These are phyloP conservation scores for Marchantia polymorpha DNA, from an alignment of 225 moss, liverwort and hornwort genomes.

Conservation along the genomic window DNA sequence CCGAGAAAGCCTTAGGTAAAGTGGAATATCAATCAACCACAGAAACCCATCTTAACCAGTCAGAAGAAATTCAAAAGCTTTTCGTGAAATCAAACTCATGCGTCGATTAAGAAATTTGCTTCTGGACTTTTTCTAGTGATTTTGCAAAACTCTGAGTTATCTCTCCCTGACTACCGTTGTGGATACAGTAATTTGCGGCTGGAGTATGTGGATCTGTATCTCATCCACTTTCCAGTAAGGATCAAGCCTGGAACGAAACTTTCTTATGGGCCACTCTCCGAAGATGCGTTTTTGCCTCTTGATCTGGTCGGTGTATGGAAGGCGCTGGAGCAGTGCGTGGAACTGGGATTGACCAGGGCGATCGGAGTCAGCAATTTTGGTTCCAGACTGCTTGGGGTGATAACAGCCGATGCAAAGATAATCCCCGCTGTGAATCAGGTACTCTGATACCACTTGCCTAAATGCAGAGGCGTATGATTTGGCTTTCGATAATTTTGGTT, in stretches of 20 bases:
- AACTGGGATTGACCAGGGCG: constrained; percentile 38
- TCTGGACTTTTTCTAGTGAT: too few species aligned
- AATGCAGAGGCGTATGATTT: background rate
- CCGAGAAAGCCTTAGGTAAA: constrained; percentile 54
- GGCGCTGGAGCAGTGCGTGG: constrained; percentile 39
- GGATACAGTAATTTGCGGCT: constrained; percentile 16
- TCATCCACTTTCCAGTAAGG: constrained; percentile 48
- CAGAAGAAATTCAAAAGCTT: too few species aligned
- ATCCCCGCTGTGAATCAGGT: constrained; percentile 41
- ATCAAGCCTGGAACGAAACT: background rate
- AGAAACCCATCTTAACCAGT: too few species aligned
- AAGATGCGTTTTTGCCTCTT: constrained; percentile 26
- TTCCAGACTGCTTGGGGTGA: constrained; percentile 16
- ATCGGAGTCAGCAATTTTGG: constrained; percentile 57
- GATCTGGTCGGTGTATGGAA: constrained; percentile 50
- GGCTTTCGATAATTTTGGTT: background rate
- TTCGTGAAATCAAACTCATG: too few species aligned
- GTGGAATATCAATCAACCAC: background rate
- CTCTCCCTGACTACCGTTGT: background rate
- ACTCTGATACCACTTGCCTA: background rate
- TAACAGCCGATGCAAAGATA: constrained; percentile 34
- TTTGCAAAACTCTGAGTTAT: too few species aligned
- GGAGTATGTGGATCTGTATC: constrained; percentile 33
- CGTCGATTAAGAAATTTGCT: too few species aligned
- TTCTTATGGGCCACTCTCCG: background rate